Base-by-base conservation (phyloP, 805 yeast genomes). In the Myxozyma neotropica region DNA sequence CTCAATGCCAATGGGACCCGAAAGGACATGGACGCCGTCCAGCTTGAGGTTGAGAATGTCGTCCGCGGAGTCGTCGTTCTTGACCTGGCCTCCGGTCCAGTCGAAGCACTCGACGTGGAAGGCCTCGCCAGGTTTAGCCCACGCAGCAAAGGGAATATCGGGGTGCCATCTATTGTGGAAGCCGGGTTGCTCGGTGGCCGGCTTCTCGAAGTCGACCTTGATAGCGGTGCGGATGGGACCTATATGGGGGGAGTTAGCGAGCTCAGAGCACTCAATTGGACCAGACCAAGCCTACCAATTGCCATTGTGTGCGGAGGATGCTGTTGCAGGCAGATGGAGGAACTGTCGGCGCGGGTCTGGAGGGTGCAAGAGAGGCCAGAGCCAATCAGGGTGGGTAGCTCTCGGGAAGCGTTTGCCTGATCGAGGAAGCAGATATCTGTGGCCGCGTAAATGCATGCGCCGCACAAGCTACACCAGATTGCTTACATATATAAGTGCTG, bases 151-250 rank as follows among this genome's bases (percentile, higher is more conserved):
- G 45, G 83, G 83, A 35, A 80, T 71, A 53, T 80, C 82, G 8
- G 83, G 83, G 66, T 80, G 83, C 83, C 83, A 80, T 67, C 83
- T 72, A 68, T 80, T 80, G 71, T 80, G 83, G 46, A 79, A 67
- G 23, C 79, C 79, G 27, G 75, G 74, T 67, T 80, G 83, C 50
- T 74, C 77, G 66, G 74, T 73, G 15, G 81, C 82, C 1, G 82
- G 81, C 56, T 69, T 77, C 48, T 70, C 69, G 27, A 80, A 71
- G 63, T 77, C 80, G 45, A 78, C 77, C 57, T 73, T 72, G 45
- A 78, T 74, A 24, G 75, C 73, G 40, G 77, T 75, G 62, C 76
- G 71, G 59, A 76, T 69, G 38, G 74, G 69, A 26, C 59, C 67
- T 47, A 43, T 7, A 35, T 21, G 36, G 26, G 23, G 5, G 33